phyloP scores from a whole-genome alignment of 1,284 basidiomycete species.

The Pseudozyma tsukubaensis region DNA sequence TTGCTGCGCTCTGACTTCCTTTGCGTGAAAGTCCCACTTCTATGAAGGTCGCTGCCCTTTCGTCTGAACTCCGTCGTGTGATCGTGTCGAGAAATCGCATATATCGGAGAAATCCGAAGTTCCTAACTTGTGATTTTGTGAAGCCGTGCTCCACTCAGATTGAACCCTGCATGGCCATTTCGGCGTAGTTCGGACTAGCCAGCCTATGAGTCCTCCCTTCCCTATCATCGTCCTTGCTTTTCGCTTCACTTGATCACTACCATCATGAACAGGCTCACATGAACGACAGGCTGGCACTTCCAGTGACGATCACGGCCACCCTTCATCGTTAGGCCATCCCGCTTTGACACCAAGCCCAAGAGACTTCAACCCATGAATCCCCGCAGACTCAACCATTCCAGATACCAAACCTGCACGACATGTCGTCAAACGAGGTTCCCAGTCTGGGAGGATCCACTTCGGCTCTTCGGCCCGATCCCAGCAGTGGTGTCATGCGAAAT shows the following conservation, averaged over 20 bases:
- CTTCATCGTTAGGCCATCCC: neutral
- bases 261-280: neutral
- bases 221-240: too few species aligned
- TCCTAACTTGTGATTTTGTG: neutral
- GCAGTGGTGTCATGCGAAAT: too few species aligned
- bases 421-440: neutral
- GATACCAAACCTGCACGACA: too few species aligned
- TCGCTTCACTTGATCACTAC: neutral
- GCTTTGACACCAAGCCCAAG: too few species aligned
- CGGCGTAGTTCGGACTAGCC: neutral
- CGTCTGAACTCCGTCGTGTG: neutral
- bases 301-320: neutral
- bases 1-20: too few species aligned
- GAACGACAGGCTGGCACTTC: neutral
- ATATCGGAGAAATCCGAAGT: neutral
- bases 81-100: neutral
- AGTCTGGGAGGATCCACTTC: neutral
- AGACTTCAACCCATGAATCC: too few species aligned
- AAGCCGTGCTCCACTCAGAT: too few species aligned
- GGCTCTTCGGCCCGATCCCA: neutral
- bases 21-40: too few species aligned
- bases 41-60: neutral
- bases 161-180: neutral
- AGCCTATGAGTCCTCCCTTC: too few species aligned
- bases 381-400: too few species aligned